Evolutionary conservation across 2,329 filamentous ascomycete genomes (phyloP), one percentile per base, ranked within the genome.

Genomic region (Shiraia sp.): DNA sequence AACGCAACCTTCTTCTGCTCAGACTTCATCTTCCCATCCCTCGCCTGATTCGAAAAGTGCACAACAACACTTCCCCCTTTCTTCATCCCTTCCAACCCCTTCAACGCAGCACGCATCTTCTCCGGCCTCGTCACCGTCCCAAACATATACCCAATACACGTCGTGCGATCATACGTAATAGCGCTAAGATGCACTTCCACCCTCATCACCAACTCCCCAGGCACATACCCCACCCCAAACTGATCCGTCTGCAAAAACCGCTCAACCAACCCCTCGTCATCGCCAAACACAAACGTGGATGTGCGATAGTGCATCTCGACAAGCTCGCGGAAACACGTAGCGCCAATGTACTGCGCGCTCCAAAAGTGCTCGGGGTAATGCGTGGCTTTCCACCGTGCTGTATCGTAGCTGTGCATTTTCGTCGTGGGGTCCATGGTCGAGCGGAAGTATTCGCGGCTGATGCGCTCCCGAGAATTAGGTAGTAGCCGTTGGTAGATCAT

Each of bases 91-190:
- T 47, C 40, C 12, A 59, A 19, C 10, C 51, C 53, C 4, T 48
- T 40, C 2, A 59, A 31, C 17, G 38, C 46, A 17, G 45, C 53
- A 2, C 36, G 41, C 40, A 59, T 19, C 8, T 50, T 36, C 36
- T 56, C 55, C 1, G 48, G 45, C 17, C 40, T 47, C 25, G 47
- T 55, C 2, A 50, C 42, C 8, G 47, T 37, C 2, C 52, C 52
- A n/a, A 49, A 55, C 22, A 59, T 49, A 24, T 59, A 59, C 7
- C 44, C 49, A 1, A 50, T 40, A n/a, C 55, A 57, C 2, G 53
- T 52, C 1, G 51, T 49, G 6, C 52, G 43, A 12, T 57, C 46
- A 25, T 51, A 45, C 5, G 40, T 45, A 9, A 57, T 44, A 2
- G 55, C 53, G 6, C 49, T 52, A 2, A 59, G 30, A 6, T 45